These are phyloP conservation scores for Pyrenochaeta sp. DNA, from an alignment of 2,329 filamentous ascomycete genomes.

Conservation along the genomic window DNA sequence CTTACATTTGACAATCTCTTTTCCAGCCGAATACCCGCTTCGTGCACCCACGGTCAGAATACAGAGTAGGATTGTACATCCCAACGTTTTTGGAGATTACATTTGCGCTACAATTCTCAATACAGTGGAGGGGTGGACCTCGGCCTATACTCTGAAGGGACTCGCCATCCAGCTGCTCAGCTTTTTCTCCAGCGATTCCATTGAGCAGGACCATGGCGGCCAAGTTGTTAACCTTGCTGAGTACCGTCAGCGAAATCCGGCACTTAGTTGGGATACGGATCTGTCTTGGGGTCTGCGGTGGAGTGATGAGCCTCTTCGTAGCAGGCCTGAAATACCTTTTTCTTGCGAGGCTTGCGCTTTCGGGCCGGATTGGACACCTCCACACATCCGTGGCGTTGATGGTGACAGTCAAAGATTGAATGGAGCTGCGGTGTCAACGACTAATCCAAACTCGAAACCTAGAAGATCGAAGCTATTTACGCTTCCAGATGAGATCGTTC, in stretches of 20 bases:
- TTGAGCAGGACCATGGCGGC: conserved; percentile 52
- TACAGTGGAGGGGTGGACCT: conserved; percentile 53
- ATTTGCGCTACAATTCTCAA: conserved; percentile 60
- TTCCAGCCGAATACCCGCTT: conserved; percentile 50
- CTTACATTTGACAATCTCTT: conserved; percentile 55
- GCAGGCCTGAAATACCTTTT: background rate
- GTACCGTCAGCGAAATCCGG: conserved; percentile 7
- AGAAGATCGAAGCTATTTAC: conserved; percentile 27
- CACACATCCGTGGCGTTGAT: background rate
- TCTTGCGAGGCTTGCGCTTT: conserved; percentile 1
- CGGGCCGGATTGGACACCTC: conserved; percentile 1
- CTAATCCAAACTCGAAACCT: background rate
- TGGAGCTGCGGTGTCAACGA: no score
- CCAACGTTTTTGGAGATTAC: conserved; percentile 55
- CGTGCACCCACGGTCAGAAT: conserved; percentile 51
- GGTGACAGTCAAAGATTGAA: no score
- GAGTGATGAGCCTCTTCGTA: no score
- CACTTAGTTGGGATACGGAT: no score
- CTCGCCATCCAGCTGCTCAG: conserved; percentile 61
- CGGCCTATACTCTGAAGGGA: conserved; percentile 60
- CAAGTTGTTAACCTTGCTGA: conserved; percentile 29
- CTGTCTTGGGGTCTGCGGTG: no score
- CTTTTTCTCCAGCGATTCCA: conserved; percentile 58
- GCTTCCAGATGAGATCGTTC: conserved; percentile 54
- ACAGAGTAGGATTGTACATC: conserved; percentile 53